Percentiles rank a stretch among this genome's conserved stretches.
phyloP scores from a whole-genome alignment of 371 early-diverging fungal species.

The Apophysomyces variabilis region DNA sequence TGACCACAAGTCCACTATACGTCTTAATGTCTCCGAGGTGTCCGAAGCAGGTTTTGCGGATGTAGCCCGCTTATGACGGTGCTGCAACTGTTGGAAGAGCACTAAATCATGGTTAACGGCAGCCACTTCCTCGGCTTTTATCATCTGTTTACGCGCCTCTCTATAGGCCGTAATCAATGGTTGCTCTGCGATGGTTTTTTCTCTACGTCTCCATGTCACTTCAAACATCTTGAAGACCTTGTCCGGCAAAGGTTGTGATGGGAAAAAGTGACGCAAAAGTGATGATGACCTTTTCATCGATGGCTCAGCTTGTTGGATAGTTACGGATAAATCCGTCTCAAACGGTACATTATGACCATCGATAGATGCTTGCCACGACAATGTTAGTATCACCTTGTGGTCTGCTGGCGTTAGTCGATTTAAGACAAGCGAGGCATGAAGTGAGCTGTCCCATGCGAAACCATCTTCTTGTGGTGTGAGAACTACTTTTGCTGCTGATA shows the following conservation, averaged over 20 bases:
- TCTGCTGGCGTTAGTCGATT: slow-evolving; percentile 63
- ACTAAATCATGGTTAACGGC: not conserved
- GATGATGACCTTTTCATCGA: slow-evolving; percentile 1
- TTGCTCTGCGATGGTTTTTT: not conserved
- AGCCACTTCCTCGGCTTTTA: not conserved
- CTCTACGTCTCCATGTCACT: not conserved
- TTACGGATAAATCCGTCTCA: slow-evolving; percentile 47
- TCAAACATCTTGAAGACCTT: not conserved
- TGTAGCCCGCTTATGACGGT: not conserved
- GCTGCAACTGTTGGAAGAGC: not conserved
- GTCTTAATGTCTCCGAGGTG: not conserved
- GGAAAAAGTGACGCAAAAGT: slow-evolving; percentile 11
- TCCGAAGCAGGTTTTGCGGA: not conserved
- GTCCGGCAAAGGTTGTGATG: slow-evolving; percentile 1
- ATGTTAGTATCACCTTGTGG: slow-evolving; percentile 48
- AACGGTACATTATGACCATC: slow-evolving; percentile 50
- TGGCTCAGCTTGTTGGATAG: slow-evolving; percentile 33
- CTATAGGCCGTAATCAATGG: not conserved
- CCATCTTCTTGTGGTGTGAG: slow-evolving; percentile 39
- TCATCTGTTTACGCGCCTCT: not conserved
- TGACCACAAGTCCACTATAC: not conserved
- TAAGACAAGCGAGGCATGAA: slow-evolving; percentile 65
- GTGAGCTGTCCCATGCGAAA: slow-evolving; percentile 77
- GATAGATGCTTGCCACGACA: slow-evolving; percentile 45
- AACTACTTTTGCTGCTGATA: slow-evolving; percentile 39